phyloP scores from a whole-genome alignment of 169 alveolate species.

The Prorocentrum cordatum region DNA sequence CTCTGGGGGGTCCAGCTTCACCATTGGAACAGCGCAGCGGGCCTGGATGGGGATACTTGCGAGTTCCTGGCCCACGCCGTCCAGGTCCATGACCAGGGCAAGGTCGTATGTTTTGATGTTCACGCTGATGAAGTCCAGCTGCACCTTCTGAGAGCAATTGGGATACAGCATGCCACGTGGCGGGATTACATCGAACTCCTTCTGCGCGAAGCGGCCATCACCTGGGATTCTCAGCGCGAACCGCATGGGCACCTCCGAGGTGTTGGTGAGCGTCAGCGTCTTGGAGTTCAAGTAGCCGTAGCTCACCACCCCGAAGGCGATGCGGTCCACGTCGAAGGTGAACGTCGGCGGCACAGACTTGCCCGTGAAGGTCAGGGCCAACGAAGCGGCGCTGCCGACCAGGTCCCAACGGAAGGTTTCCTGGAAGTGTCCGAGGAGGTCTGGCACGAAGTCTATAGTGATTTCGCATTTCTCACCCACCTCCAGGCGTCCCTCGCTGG shows the following conservation, averaged over 20 bases:
- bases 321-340: constrained; percentile 82
- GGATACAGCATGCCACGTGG: constrained; percentile 80
- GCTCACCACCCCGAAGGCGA: constrained; percentile 86
- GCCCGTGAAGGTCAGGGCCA: constrained; percentile 84
- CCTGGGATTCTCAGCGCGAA: constrained; percentile 86
- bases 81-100: constrained; percentile 85
- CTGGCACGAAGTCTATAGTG: constrained; percentile 78
- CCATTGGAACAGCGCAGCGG: constrained; percentile 85
- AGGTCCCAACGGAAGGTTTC: constrained; percentile 84
- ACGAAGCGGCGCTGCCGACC: constrained; percentile 73
- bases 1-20: constrained; percentile 84
- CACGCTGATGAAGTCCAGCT: constrained; percentile 82
- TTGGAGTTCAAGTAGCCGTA: constrained; percentile 84
- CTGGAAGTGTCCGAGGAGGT: constrained; percentile 87
- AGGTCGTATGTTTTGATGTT: constrained; percentile 80
- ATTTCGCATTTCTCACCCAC: constrained; percentile 80
- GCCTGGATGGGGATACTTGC: constrained; percentile 86
- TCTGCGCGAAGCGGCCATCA: constrained; percentile 83
- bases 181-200: constrained; percentile 85
- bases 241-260: constrained; percentile 81
- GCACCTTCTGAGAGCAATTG: constrained; percentile 79
- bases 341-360: constrained; percentile 84
- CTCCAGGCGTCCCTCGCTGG: constrained; percentile 80
- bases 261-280: constrained; percentile 82
- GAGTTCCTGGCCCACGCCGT: constrained; percentile 88